Evolutionary conservation across 768 basidiomycete genomes (phyloP).

Genomic region (Leccinellum luteum): DNA sequence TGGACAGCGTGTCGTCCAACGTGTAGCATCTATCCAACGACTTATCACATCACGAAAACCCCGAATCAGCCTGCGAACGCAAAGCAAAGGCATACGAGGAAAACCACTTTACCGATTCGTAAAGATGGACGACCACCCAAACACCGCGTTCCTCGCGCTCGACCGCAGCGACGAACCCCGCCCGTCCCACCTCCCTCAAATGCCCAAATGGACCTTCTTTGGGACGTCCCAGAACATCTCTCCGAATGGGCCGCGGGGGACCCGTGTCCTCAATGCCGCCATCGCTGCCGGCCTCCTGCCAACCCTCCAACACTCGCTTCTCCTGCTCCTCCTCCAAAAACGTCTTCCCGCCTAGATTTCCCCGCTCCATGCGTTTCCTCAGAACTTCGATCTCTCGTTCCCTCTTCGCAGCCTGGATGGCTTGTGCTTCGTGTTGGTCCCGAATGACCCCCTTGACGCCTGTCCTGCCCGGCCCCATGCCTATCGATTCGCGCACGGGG

Average conservation of each 20-base stretch:
- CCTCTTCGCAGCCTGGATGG: slow-evolving; percentile 50
- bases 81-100: not conserved
- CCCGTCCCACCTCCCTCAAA: slow-evolving; percentile 73
- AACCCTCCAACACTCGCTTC: slow-evolving; percentile 45
- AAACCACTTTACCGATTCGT: slow-evolving; percentile 61
- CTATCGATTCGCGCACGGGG: slow-evolving; percentile 54
- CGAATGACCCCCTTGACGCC: slow-evolving; percentile 89
- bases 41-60: slow-evolving; percentile 33
- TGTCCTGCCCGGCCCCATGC: slow-evolving; percentile 83
- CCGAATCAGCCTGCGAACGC: slow-evolving; percentile 1
- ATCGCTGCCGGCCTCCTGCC: slow-evolving; percentile 33
- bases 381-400: slow-evolving; percentile 52
- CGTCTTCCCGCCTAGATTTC: slow-evolving; percentile 64
- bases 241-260: slow-evolving; percentile 16
- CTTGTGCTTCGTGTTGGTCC: slow-evolving; percentile 69
- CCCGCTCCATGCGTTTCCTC: slow-evolving; percentile 60
- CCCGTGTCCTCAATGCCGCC: not conserved
- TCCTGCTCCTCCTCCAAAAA: slow-evolving; percentile 76
- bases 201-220: slow-evolving; percentile 69
- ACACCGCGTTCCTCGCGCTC: slow-evolving; percentile 65
- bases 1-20: slow-evolving; percentile 65
- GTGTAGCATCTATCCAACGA: slow-evolving; percentile 71
- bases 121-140: slow-evolving; percentile 87
- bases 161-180: slow-evolving; percentile 71
- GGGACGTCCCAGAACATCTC: slow-evolving; percentile 46